Conservation (phyloP, 1,139 yeast genomes). For the Kluyveromyces sp. region DNA sequence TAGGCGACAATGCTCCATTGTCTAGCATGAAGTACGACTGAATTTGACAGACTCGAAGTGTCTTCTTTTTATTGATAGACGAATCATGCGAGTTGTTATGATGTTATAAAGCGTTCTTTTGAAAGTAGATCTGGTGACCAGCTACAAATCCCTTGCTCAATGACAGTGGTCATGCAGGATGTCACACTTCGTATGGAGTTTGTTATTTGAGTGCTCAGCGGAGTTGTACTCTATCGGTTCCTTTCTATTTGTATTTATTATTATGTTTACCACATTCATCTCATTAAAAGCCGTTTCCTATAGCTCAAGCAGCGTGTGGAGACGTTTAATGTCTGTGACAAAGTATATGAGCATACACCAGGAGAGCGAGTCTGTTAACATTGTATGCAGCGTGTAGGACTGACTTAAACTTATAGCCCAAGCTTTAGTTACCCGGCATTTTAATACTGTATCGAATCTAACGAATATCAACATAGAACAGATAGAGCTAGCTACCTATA, state of each 20-base stretch:
- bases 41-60: not conserved
- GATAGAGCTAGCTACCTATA: too few relatives aligned
- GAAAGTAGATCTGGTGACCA: not conserved
- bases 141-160: not conserved
- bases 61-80: not conserved
- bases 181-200: too few relatives aligned
- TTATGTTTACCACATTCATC: not conserved
- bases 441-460: too few relatives aligned
- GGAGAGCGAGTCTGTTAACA: too few relatives aligned
- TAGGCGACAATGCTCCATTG: slow-evolving; percentile 35
- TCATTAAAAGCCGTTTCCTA: not conserved
- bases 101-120: not conserved
- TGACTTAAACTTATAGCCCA: too few relatives aligned
- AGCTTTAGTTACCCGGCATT: too few relatives aligned
- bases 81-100: not conserved
- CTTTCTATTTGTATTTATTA: not conserved
- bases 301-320: not conserved
- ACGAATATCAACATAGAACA: too few relatives aligned
- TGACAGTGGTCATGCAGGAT: not conserved
- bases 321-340: not conserved
- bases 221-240: not conserved
- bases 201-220: not conserved
- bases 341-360: too few relatives aligned
- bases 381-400: too few relatives aligned
- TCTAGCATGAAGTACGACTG: slow-evolving; percentile 31